Conservation (phyloP, 805 yeast genomes). For the Clavispora vitiphila region DNA sequence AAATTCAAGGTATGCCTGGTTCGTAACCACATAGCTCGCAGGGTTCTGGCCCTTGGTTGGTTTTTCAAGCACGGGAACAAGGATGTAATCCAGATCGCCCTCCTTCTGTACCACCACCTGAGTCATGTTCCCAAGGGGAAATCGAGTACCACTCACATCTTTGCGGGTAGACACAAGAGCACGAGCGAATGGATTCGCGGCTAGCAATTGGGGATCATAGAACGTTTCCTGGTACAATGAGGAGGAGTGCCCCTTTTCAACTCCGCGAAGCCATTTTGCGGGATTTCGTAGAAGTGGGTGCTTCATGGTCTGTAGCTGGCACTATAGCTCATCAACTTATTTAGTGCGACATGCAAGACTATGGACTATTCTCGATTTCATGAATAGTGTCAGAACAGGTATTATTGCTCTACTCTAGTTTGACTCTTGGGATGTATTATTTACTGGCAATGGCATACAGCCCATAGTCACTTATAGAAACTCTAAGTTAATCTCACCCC, state of each 20-base stretch:
- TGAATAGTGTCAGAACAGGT: too few relatives aligned
- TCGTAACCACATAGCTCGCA: constrained; percentile 24
- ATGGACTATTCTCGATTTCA: too few relatives aligned
- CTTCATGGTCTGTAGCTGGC: constrained; percentile 6
- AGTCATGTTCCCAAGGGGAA: constrained; percentile 26
- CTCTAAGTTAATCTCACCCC: too few relatives aligned
- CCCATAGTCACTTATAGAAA: too few relatives aligned
- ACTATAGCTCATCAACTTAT: too few relatives aligned
- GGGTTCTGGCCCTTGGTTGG: constrained; percentile 16
- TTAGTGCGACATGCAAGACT: neutral
- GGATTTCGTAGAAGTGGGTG: constrained; percentile 33
- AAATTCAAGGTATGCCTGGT: constrained; percentile 16
- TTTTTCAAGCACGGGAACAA: constrained; percentile 16
- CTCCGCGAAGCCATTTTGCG: constrained; percentile 20
- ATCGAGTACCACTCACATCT: constrained; percentile 20
- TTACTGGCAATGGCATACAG: too few relatives aligned
- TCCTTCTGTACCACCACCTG: constrained; percentile 12
- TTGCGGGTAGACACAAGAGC: constrained; percentile 21
- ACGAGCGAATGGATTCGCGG: constrained; percentile 25
- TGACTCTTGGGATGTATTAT: too few relatives aligned
- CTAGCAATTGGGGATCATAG: constrained; percentile 15
- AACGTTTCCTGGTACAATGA: constrained; percentile 14
- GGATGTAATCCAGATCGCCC: constrained; percentile 1
- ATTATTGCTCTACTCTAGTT: too few relatives aligned
- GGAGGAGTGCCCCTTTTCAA: constrained; percentile 18